Evolutionary conservation across 2,329 filamentous ascomycete genomes (phyloP).

Genomic region (Eutypa lata): DNA sequence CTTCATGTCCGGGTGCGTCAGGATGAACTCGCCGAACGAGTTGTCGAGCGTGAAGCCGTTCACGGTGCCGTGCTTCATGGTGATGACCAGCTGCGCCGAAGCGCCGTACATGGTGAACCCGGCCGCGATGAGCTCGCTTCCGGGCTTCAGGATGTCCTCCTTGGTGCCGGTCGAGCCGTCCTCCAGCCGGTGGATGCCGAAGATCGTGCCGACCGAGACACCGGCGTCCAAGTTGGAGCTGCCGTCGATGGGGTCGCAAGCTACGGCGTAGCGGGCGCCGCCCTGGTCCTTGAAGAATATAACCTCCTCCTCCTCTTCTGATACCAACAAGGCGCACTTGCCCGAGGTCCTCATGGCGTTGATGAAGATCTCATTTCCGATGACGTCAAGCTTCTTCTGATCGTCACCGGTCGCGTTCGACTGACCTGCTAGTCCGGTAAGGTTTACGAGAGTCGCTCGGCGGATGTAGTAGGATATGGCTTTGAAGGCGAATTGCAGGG

Average conservation of each 20-base stretch:
- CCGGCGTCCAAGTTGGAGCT: slow-evolving; percentile 97
- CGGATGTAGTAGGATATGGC: slow-evolving; percentile 99
- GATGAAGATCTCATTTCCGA: slow-evolving; percentile 97
- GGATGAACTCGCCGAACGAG: slow-evolving; percentile 95
- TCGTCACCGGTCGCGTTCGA: slow-evolving; percentile 96
- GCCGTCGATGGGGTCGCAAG: slow-evolving; percentile 97
- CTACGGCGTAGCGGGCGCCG: slow-evolving; percentile 86
- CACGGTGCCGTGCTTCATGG: slow-evolving; percentile 87
- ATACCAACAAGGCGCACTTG: slow-evolving; percentile 89
- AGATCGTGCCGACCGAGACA: slow-evolving; percentile 97
- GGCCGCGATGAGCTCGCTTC: slow-evolving; percentile 85
- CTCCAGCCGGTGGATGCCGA: slow-evolving; percentile 85
- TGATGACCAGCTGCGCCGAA: slow-evolving; percentile 92
- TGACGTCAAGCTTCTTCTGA: slow-evolving; percentile 99
- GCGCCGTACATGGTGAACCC: slow-evolving; percentile 99
- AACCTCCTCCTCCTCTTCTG: slow-evolving; percentile 92
- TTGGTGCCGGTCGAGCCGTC: slow-evolving; percentile 71
- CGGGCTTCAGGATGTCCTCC: slow-evolving; percentile 85
- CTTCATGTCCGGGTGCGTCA: slow-evolving; percentile 92
- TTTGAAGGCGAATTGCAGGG: slow-evolving; percentile 99
- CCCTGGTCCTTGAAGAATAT: slow-evolving; percentile 79
- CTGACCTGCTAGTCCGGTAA: slow-evolving; percentile 90
- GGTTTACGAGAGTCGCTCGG: slow-evolving; percentile 89
- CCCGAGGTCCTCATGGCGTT: slow-evolving; percentile 90
- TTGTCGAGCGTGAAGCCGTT: slow-evolving; percentile 98